A percentile compares a stretch with the other conserved stretches of the same genome.
These are phyloP conservation scores for Entophlyctis luteolus DNA, from an alignment of 192 early-diverging fungal species.

Conservation along the genomic window DNA sequence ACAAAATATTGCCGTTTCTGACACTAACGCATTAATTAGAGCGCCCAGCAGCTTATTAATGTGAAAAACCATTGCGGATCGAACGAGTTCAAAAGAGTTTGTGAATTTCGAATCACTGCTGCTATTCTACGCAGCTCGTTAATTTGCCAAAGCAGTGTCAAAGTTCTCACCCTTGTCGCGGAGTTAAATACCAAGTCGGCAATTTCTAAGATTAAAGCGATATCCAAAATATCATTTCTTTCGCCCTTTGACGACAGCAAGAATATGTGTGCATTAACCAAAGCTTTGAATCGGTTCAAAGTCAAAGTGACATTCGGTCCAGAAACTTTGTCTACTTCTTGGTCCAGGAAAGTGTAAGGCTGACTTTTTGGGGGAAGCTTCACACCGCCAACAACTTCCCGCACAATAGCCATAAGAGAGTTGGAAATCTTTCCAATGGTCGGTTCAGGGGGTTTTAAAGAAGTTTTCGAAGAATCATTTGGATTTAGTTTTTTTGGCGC, in stretches of 20 bases:
- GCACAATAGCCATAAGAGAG: neutral
- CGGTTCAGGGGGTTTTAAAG: neutral
- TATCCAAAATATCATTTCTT: neutral
- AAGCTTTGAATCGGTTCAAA: conserved; percentile 12
- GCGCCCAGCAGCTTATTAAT: conserved; percentile 2
- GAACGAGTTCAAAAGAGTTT: neutral
- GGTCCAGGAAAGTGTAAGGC: conserved; percentile 1
- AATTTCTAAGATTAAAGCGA: neutral
- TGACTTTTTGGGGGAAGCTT: conserved; percentile 12
- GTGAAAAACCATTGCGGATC: neutral
- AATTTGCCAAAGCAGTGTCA: too few relatives aligned
- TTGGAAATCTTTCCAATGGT: neutral
- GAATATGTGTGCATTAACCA: conserved; percentile 11
- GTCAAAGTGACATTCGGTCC: neutral
- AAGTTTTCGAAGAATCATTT: neutral
- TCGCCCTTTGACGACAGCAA: neutral
- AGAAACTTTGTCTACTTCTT: neutral
- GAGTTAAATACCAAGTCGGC: too few relatives aligned
- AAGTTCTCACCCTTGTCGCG: too few relatives aligned
- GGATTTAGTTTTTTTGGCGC: neutral
- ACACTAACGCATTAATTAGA: neutral
- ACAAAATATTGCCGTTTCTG: neutral
- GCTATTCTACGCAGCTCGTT: neutral
- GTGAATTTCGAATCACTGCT: neutral
- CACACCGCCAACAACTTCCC: conserved; percentile 13